phyloP scores from a whole-genome alignment of 1,284 basidiomycete species.

The Porodaedalea pini region DNA sequence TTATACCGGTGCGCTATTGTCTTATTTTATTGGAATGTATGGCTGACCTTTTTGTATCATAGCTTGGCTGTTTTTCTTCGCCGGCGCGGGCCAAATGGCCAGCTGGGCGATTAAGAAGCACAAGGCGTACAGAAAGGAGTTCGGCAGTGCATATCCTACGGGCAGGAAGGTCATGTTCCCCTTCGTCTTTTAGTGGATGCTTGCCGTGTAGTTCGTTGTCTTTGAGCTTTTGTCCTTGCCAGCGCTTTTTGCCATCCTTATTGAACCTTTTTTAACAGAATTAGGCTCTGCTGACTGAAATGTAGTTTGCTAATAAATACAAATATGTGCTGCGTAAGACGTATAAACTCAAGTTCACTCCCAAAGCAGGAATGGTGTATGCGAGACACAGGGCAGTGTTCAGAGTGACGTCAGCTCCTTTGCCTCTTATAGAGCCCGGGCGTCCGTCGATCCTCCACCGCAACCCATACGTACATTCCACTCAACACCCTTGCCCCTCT shows the following conservation, averaged over 20 bases:
- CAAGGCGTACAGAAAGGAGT: constrained; percentile 87
- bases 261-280: too few relatives aligned
- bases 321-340: too few relatives aligned
- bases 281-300: background rate
- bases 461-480: background rate
- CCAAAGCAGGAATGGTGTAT: background rate
- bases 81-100: constrained; percentile 74
- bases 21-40: background rate
- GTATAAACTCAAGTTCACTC: too few relatives aligned
- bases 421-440: constrained; percentile 2
- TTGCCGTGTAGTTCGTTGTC: background rate
- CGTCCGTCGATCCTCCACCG: background rate
- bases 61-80: constrained; percentile 73
- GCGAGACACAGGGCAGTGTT: background rate
- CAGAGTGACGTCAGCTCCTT: constrained; percentile 4
- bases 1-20: constrained; percentile 55
- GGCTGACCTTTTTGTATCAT: constrained; percentile 16
- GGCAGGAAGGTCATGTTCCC: constrained; percentile 80
- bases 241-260: background rate
- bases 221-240: background rate
- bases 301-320: background rate
- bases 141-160: constrained; percentile 80
- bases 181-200: constrained; percentile 46
- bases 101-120: constrained; percentile 95
- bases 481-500: background rate